Base-by-base conservation (phyloP, 2,329 filamentous ascomycete genomes). In the Ophiostoma novo-ulmi region DNA sequence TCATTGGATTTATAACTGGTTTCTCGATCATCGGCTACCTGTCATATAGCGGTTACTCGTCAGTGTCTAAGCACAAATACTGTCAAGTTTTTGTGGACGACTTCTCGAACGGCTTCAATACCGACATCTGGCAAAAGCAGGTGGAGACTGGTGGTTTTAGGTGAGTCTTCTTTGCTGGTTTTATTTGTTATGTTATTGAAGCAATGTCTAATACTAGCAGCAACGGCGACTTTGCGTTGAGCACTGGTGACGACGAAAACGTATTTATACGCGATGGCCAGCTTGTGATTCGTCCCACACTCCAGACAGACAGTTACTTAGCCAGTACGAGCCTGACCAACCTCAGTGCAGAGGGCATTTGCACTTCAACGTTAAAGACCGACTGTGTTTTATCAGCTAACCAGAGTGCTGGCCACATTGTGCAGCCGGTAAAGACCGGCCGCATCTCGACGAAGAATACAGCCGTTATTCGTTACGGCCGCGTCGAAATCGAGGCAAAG, bases 301-400 rank as follows among this genome's bases (percentile, higher is more conserved):
- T 72, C 1, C 69, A 71, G 58, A 64, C 69, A 8, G 71, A 70
- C 5, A 65, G 31, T 20, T 71, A 71, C 66, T 36, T 72, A 2
- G 36, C 35, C 3, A 71, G 31, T 10, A 71, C 70, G 17, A 69
- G 41, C 10, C 8, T 69, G 7, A 44, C 64, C 41, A 82, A 39
- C 79, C 79, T 1, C 81, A 83, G 58, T 75, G 75, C 75, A 69
- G 70, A 39, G 63, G 67, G 48, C 41, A 71, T 69, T n/a, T 73
- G 68, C 48, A 70, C 73, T 20, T 64, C 67, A n/a, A 36, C n/a
- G 11, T 7, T 41, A 14, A 22, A 55, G 5, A 35, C 68, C 10
- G 64, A 67, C 48, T 72, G 70, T 52, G 64, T 72, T 31, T 31
- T 70, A 13, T 17, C 35, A 22, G 68, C 69, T 14, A 72, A 73